phyloP scores from a whole-genome alignment of 352 stramenopile species.

The Pythium chondricola region DNA sequence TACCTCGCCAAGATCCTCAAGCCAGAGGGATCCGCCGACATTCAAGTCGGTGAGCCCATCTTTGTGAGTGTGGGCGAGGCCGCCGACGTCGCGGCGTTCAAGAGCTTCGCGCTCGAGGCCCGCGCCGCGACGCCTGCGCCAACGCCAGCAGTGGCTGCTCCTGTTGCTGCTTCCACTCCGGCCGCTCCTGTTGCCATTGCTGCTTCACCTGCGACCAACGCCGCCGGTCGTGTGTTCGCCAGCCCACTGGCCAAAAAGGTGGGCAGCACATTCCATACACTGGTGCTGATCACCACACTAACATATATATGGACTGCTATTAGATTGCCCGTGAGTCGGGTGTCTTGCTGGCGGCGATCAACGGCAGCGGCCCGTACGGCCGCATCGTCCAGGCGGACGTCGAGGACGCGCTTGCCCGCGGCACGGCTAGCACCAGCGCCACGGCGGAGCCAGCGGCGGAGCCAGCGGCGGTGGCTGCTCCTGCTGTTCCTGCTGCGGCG shows the following conservation, averaged over 20 bases:
- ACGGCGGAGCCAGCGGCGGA: conserved; percentile 15
- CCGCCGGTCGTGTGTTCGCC: conserved; percentile 85
- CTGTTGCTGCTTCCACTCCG: conserved; percentile 15
- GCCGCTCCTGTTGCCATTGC: conserved; percentile 20
- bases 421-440: conserved; percentile 23
- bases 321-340: conserved; percentile 72
- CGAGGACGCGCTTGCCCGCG: conserved; percentile 80
- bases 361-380: conserved; percentile 81
- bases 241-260: conserved; percentile 93
- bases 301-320: no score
- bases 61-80: conserved; percentile 60
- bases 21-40: conserved; percentile 73
- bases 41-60: conserved; percentile 74
- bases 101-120: conserved; percentile 42
- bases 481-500: no score
- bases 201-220: conserved; percentile 15
- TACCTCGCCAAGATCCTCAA: conserved; percentile 95
- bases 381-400: conserved; percentile 94
- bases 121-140: conserved; percentile 11
- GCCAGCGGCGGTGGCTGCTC: conserved; percentile 14
- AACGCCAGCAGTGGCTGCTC: conserved; percentile 21
- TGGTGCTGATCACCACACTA: no score
- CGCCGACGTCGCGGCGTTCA: conserved; percentile 48
- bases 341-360: conserved; percentile 55
- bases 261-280: no score